Conservation (phyloP, 2,329 filamentous ascomycete genomes). For the Knoxdaviesia capensis region DNA sequence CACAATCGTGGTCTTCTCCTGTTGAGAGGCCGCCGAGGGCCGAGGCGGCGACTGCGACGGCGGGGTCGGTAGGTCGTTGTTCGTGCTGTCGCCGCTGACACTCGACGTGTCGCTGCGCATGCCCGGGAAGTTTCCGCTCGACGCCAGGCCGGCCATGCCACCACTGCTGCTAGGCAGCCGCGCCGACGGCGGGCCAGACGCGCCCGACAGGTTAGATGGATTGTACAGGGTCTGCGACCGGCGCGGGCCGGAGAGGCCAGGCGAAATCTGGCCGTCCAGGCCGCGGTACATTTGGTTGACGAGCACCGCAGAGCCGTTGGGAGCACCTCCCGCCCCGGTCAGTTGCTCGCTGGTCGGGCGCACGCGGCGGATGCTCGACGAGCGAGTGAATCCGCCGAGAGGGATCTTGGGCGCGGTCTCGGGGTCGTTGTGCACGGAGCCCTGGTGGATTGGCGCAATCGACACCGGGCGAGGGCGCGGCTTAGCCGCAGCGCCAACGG, state of each 20-base stretch:
- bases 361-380: constrained; percentile 29
- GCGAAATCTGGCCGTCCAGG: constrained; percentile 41
- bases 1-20: constrained; percentile 37
- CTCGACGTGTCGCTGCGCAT: constrained; percentile 46
- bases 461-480: constrained; percentile 35
- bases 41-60: constrained; percentile 33
- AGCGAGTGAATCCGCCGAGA: constrained; percentile 35
- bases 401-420: constrained; percentile 60
- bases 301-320: constrained; percentile 31
- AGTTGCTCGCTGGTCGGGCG: constrained; percentile 46
- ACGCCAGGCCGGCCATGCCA: constrained; percentile 21
- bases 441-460: constrained; percentile 23
- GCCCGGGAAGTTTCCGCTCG: constrained; percentile 48
- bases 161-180: constrained; percentile 25
- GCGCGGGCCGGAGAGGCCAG: constrained; percentile 34
- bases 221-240: constrained; percentile 45
- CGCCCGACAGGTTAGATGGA: constrained; percentile 25
- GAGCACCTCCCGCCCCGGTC: constrained; percentile 22
- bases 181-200: constrained; percentile 22
- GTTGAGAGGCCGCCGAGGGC: constrained; percentile 12
- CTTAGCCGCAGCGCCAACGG: constrained; percentile 10
- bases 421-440: constrained; percentile 38
- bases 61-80: constrained; percentile 24
- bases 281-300: constrained; percentile 84
- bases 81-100: constrained; percentile 41